phyloP scores from a whole-genome alignment of 2,329 filamentous ascomycete genomes.

The Neofusicoccum umdonicola region DNA sequence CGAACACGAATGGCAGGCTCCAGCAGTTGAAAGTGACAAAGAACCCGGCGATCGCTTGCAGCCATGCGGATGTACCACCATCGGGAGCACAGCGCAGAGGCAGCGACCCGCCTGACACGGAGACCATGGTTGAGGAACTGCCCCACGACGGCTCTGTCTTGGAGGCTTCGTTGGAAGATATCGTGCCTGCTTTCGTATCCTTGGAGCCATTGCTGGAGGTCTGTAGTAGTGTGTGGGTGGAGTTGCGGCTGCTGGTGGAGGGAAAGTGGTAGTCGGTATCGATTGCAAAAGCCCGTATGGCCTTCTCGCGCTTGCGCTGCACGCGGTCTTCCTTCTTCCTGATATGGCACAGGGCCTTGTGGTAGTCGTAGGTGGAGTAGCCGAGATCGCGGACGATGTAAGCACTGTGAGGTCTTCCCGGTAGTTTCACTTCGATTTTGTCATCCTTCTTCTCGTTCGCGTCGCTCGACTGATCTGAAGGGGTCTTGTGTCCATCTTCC shows the following conservation, averaged over 20 bases:
- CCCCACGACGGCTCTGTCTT: background rate
- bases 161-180: background rate
- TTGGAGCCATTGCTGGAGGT: background rate
- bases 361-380: background rate
- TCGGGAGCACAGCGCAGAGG: background rate
- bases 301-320: background rate
- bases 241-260: background rate
- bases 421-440: background rate
- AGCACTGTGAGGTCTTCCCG: background rate
- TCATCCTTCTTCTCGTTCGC: background rate
- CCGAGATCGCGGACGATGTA: background rate
- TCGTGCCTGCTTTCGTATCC: background rate
- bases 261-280: background rate
- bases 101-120: background rate
- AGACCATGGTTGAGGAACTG: background rate
- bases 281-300: background rate
- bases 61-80: background rate
- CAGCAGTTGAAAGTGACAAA: constrained; percentile 23
- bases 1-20: constrained; percentile 32
- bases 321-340: background rate
- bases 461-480: background rate
- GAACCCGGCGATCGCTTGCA: background rate
- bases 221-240: background rate
- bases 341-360: background rate
- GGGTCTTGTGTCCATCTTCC: background rate